These are phyloP conservation scores for Globisporangium irregulare DNA, from an alignment of 352 stramenopile genomes.

Conservation along the genomic window DNA sequence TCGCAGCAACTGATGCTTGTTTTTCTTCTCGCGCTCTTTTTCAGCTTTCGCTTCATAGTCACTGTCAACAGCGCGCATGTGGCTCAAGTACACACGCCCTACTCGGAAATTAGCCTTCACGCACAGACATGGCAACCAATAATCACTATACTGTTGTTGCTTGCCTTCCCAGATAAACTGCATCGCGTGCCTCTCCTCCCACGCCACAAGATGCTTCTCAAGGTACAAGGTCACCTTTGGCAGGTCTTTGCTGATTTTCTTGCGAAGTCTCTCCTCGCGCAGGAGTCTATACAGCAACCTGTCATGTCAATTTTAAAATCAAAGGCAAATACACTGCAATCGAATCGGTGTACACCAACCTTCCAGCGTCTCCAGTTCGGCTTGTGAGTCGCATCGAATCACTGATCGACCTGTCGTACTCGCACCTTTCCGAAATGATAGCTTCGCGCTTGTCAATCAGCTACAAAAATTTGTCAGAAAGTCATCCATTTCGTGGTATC, in stretches of 20 bases:
- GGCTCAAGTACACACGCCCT: slow-evolving; percentile 36
- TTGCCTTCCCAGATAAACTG: slow-evolving; percentile 43
- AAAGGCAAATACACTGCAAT: background rate
- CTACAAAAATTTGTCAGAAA: slow-evolving; percentile 15
- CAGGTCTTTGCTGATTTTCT: slow-evolving; percentile 38
- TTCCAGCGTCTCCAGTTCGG: slow-evolving; percentile 15
- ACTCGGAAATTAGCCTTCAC: background rate
- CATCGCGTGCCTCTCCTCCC: slow-evolving; percentile 32
- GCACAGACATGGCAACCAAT: background rate
- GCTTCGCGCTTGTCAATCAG: slow-evolving; percentile 43
- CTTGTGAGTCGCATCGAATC: slow-evolving; percentile 22
- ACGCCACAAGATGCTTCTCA: slow-evolving; percentile 32
- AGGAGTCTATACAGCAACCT: slow-evolving; percentile 15
- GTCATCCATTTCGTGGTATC: too few species aligned
- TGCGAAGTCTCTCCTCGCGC: slow-evolving; percentile 32
- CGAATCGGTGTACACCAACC: slow-evolving; percentile 5
- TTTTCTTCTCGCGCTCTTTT: slow-evolving; percentile 16
- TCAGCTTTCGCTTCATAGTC: slow-evolving; percentile 21
- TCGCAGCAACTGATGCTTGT: slow-evolving; percentile 8
- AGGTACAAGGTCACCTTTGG: slow-evolving; percentile 41
- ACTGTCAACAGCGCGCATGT: slow-evolving; percentile 24
- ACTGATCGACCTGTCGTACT: slow-evolving; percentile 28
- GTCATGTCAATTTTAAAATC: background rate
- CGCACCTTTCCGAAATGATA: slow-evolving; percentile 32
- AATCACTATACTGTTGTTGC: background rate